phyloP scores from a whole-genome alignment of 768 basidiomycete genomes.

The Suillus brevipes region DNA sequence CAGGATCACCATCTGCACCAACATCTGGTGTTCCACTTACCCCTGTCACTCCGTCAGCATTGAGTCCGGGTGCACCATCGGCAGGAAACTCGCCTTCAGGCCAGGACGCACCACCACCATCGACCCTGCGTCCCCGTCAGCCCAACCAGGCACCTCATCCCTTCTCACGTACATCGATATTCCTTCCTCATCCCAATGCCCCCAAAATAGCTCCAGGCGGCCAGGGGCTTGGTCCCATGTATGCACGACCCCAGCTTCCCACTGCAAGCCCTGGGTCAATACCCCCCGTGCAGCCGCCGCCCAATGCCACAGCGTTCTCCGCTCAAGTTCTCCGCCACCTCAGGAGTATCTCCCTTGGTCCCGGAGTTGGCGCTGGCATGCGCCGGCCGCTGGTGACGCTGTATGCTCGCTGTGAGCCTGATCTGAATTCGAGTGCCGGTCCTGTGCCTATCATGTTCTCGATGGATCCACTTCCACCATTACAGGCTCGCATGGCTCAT shows the following conservation, averaged over 20 bases:
- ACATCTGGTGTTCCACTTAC: slow-evolving; percentile 18
- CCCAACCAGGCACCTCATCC: slow-evolving; percentile 22
- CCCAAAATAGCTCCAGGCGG: slow-evolving; percentile 39
- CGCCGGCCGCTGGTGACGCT: slow-evolving; percentile 44
- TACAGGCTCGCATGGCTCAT: slow-evolving; percentile 7
- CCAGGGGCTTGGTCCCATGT: slow-evolving; percentile 54
- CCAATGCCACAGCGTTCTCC: slow-evolving; percentile 32
- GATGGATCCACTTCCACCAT: slow-evolving; percentile 46
- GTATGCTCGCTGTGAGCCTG: slow-evolving; percentile 55
- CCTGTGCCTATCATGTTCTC: slow-evolving; percentile 67
- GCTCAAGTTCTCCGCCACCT: slow-evolving; percentile 28
- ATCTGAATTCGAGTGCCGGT: slow-evolving; percentile 47
- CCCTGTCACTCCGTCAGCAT: slow-evolving; percentile 14
- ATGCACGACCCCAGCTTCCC: slow-evolving; percentile 38
- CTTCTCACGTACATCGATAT: slow-evolving; percentile 41
- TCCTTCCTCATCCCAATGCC: slow-evolving; percentile 56
- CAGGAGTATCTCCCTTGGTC: slow-evolving; percentile 26
- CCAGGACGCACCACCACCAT: slow-evolving; percentile 3
- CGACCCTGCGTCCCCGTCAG: slow-evolving; percentile 31
- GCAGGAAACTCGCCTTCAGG: not conserved
- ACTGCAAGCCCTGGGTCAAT: slow-evolving; percentile 11
- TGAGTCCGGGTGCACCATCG: not conserved
- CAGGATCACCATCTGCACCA: slow-evolving; percentile 14
- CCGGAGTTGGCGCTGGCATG: not conserved
- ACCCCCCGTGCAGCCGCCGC: slow-evolving; percentile 11